A percentile compares a stretch with the other conserved stretches of the same genome.
Conservation (phyloP, 2,329 filamentous ascomycete genomes). For the Herpotrichia juniperi region DNA sequence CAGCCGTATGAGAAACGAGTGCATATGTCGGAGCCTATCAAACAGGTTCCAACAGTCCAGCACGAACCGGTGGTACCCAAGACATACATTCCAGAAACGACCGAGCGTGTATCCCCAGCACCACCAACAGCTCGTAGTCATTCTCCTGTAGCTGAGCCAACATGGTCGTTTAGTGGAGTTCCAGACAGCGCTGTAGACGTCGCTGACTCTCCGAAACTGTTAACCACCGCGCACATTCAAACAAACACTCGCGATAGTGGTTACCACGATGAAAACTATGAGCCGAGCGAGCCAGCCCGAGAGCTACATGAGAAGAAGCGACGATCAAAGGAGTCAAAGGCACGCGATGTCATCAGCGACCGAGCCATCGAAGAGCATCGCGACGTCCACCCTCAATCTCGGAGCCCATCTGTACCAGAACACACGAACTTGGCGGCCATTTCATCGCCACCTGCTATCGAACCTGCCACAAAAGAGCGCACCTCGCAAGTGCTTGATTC, state of each 20-base stretch:
- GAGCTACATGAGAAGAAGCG: slow-evolving; percentile 19
- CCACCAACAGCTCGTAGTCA: slow-evolving; percentile 12
- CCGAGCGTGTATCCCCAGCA: not conserved
- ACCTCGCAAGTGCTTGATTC: slow-evolving; percentile 44
- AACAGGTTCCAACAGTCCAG: slow-evolving; percentile 9
- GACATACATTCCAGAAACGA: slow-evolving; percentile 8
- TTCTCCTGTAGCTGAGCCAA: slow-evolving; percentile 27
- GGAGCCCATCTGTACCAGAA: slow-evolving; percentile 37
- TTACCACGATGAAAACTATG: slow-evolving; percentile 41
- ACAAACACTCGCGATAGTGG: slow-evolving; percentile 50
- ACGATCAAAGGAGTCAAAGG: slow-evolving; percentile 28
- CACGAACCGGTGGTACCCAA: slow-evolving; percentile 11
- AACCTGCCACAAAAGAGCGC: slow-evolving; percentile 43
- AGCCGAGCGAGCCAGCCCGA: slow-evolving; percentile 22
- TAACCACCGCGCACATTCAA: slow-evolving; percentile 31
- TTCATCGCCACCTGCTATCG: slow-evolving; percentile 34
- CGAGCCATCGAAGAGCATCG: slow-evolving; percentile 10
- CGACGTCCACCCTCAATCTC: slow-evolving; percentile 11
- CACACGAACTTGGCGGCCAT: slow-evolving; percentile 15
- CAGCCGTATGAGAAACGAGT: slow-evolving; percentile 42
- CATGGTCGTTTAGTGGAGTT: slow-evolving; percentile 46
- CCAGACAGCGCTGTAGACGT: slow-evolving; percentile 55
- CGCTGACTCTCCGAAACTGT: slow-evolving; percentile 50
- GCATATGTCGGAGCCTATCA: slow-evolving; percentile 27
- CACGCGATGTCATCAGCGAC: slow-evolving; percentile 14